A percentile compares a stretch with the other conserved stretches of the same genome.
Evolutionary conservation across 495 filamentous ascomycete genomes (phyloP).

Genomic region (Hypoxylon fuscum): DNA sequence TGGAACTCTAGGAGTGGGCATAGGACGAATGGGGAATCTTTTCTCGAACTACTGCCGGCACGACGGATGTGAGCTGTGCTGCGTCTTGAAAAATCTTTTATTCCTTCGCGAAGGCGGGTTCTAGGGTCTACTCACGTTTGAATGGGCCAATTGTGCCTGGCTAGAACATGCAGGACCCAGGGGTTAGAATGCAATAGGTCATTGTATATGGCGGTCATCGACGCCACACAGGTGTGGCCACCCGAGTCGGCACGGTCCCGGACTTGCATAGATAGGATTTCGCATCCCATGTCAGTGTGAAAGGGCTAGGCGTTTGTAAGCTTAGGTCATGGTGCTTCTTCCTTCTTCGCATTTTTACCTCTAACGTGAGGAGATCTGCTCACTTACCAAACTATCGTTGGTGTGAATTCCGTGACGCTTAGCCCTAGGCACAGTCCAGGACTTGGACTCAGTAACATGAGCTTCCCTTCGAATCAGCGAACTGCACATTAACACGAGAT

Average conservation of each 20-base stretch:
- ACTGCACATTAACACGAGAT: neutral
- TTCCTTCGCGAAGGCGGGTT: neutral
- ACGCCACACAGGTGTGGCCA: conserved; percentile 53
- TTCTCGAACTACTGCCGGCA: conserved; percentile 45
- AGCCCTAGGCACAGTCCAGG: conserved; percentile 50
- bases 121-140: conserved; percentile 50
- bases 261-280: conserved; percentile 55
- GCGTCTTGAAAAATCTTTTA: neutral
- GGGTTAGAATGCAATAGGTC: conserved; percentile 47
- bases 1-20: conserved; percentile 51
- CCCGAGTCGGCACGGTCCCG: conserved; percentile 49
- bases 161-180: conserved; percentile 43
- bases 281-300: conserved; percentile 56
- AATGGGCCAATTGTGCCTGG: conserved; percentile 50
- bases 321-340: neutral
- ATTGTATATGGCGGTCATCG: conserved; percentile 52
- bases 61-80: neutral
- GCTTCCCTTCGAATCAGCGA: conserved; percentile 40
- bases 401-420: conserved; percentile 59
- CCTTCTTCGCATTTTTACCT: neutral
- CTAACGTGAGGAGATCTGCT: neutral
- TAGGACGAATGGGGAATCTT: conserved; percentile 44
- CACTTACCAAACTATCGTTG: conserved; percentile 46
- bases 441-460: conserved; percentile 55
- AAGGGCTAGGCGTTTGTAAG: conserved; percentile 46